Evolutionary conservation across 2,329 filamentous ascomycete species (phyloP).

Genomic region (Penicillium sp.): DNA sequence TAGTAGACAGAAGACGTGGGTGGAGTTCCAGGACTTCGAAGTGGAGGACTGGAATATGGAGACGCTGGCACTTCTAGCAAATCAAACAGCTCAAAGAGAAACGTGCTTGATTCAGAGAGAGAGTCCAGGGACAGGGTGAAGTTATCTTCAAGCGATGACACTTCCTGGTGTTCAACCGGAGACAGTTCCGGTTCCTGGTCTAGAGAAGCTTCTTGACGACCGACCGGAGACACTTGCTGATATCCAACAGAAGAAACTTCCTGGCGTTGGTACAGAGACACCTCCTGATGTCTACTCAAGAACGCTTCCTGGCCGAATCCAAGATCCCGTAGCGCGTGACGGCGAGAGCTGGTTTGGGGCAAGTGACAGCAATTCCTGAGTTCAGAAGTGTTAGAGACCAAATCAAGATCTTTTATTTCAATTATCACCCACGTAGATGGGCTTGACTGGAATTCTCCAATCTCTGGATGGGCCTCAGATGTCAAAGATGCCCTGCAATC

Average conservation of each 20-base stretch:
- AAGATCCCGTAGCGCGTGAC: neutral
- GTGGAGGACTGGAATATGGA: neutral
- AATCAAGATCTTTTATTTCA: neutral
- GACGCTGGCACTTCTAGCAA: conserved; percentile 1
- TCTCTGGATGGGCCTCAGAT: neutral
- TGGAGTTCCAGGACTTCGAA: neutral
- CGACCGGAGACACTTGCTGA: neutral
- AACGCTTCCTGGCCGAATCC: neutral
- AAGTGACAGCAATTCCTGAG: neutral
- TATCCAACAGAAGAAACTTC: no score
- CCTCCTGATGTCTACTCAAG: neutral
- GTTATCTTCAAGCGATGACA: neutral
- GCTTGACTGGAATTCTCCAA: neutral
- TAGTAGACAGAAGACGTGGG: neutral
- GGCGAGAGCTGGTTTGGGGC: neutral
- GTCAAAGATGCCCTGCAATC: neutral
- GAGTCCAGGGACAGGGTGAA: neutral
- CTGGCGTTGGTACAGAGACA: no score
- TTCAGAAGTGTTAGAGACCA: neutral
- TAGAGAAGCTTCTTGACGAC: no score
- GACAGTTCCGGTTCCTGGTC: no score
- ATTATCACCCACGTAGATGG: neutral
- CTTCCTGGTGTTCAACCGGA: neutral
- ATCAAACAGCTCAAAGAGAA: conserved; percentile 9
- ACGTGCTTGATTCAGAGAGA: neutral